Base-by-base conservation (phyloP, 139 green algal genomes). In the Picochlorum sp. region DNA sequence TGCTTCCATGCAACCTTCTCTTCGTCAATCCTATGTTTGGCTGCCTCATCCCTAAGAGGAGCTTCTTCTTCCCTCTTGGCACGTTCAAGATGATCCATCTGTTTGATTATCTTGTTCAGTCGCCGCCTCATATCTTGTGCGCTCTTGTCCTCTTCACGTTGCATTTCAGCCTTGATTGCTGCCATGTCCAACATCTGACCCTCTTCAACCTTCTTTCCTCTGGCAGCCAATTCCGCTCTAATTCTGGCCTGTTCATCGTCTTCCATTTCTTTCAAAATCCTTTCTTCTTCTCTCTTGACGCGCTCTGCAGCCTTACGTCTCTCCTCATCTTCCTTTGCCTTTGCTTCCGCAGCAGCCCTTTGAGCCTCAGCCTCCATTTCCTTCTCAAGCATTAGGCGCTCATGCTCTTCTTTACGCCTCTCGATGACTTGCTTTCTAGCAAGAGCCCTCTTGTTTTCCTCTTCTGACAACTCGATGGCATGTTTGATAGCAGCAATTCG, bases 21-120 rank as follows among this genome's bases (percentile, higher is more conserved):
- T 43, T 93, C 81, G 35, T 78, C 58, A 66, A 75, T 12, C 24
- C 49, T 55, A 32, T 37, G 41, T 13, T 24, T 43, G 22, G 12
- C 10, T 4, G 54, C 60, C 12, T 50, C 35, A 7, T 79, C 70
- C 20, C 88, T 66, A 24, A 83, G 71, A 4, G 84, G 79, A 3
- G 71, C 73, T 81, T 98, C 90, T 71, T 95, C 87, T 81, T 99
- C 89, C 25, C 93, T 77, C 0, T 75, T 68, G 0, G 93, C 93
- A 1, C 93, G 79, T 80, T 97, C 93, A 60, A 97, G 44, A 72
- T 99, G 85, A 76, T 99, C 93, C 88, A 96, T 85, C 59, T 76
- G 45, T 68, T 82, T 81, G 43, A 65, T 67, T 62, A 81, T 59
- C 44, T 69, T 69, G 52, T 75, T 80, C 55, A 88, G 69, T 62